Evolutionary conservation across 2,329 filamentous ascomycete species (phyloP).

Genomic region (Fusarium buxicola): DNA sequence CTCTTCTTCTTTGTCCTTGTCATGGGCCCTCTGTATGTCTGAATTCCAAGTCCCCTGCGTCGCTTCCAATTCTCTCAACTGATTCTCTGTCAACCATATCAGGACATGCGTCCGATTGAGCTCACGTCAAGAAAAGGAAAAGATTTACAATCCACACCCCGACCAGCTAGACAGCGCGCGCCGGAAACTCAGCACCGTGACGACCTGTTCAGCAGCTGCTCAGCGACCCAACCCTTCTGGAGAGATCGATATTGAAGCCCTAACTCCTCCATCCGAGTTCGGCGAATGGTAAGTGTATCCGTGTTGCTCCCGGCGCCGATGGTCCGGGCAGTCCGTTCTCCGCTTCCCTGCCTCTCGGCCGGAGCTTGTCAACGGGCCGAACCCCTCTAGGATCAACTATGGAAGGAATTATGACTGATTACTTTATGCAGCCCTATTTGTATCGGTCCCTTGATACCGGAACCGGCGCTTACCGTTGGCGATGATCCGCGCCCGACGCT

Average conservation of each 20-base stretch:
- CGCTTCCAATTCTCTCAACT: not conserved
- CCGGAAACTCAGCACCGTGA: constrained; percentile 47
- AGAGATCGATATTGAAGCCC: constrained; percentile 35
- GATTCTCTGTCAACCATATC: not conserved
- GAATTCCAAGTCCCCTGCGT: not conserved
- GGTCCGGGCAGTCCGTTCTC: not conserved
- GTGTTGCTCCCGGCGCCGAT: not conserved
- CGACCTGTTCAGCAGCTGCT: constrained; percentile 38
- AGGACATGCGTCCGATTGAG: constrained; percentile 38
- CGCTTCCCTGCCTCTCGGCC: constrained; percentile 22
- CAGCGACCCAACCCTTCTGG: constrained; percentile 21
- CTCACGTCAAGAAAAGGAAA: constrained; percentile 19
- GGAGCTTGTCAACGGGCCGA: constrained; percentile 3
- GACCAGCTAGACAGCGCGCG: constrained; percentile 42
- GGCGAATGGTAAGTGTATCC: constrained; percentile 45
- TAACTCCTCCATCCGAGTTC: constrained; percentile 31
- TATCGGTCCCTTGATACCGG: constrained; percentile 48
- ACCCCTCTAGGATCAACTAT: not conserved
- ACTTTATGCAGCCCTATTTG: constrained; percentile 47
- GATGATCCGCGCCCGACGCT: constrained; percentile 30
- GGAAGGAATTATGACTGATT: constrained; percentile 10
- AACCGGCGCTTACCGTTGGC: constrained; percentile 37
- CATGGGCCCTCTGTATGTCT: constrained; percentile 39
- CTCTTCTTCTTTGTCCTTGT: constrained; percentile 40
- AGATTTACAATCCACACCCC: constrained; percentile 37